phyloP scores from a whole-genome alignment of 441 rosid genomes.

The Breynia disticha region DNA sequence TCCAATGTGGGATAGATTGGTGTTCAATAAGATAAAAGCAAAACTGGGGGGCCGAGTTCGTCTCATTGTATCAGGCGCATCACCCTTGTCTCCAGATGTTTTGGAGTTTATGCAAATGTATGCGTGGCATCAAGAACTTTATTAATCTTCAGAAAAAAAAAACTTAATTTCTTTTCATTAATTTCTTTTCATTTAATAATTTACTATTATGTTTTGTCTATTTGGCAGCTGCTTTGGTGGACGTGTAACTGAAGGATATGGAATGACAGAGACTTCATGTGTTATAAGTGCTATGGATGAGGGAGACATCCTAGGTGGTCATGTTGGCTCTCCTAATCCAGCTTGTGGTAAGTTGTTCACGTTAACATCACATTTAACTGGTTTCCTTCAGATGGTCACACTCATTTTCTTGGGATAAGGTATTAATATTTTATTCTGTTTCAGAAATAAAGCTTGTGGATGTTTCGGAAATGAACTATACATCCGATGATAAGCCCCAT shows the following conservation, averaged over 20 bases:
- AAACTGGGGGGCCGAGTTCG: conserved; percentile 92
- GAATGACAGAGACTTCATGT: conserved; percentile 96
- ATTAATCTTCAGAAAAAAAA: no score
- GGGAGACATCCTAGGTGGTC: conserved; percentile 75
- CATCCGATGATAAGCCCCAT: conserved; percentile 74
- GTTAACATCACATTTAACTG: neutral
- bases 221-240: conserved; percentile 81
- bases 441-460: conserved; percentile 95
- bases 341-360: conserved; percentile 68
- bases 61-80: conserved; percentile 79
- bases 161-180: no score
- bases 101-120: conserved; percentile 87
- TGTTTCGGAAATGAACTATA: conserved; percentile 95
- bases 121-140: no score
- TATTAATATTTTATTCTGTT: conserved; percentile 9
- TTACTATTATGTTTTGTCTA: neutral
- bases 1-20: conserved; percentile 95
- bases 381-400: neutral
- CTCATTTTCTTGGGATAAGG: neutral
- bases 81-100: conserved; percentile 92
- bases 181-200: conserved; percentile 1
- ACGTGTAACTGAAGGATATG: conserved; percentile 77
- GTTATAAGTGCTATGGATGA: conserved; percentile 54
- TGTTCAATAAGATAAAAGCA: conserved; percentile 80
- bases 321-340: conserved; percentile 93